Evolutionary conservation across 2,329 filamentous ascomycete genomes (phyloP).

Genomic region (Aspergillus quadrilineatus): DNA sequence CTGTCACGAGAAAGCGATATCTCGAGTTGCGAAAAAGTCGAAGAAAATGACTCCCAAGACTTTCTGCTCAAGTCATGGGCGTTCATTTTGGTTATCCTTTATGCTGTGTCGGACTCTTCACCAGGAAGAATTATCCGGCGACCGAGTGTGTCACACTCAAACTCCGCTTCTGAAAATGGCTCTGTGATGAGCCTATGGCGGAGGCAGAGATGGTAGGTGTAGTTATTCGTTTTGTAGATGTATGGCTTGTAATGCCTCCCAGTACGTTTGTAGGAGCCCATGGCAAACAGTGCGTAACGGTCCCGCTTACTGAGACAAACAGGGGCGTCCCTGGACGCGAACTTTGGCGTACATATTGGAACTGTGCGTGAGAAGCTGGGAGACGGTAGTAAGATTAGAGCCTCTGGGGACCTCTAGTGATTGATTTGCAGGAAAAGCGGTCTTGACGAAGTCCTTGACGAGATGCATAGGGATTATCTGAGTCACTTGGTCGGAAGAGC

Average conservation of each 20-base stretch:
- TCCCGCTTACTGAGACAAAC: conserved; percentile 30
- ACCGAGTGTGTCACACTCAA: not conserved
- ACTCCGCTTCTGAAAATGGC: not conserved
- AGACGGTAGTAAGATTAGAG: conserved; percentile 4
- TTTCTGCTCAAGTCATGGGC: conserved; percentile 26
- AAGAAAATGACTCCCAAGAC: conserved; percentile 41
- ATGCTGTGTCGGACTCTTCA: not conserved
- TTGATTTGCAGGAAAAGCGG: conserved; percentile 11
- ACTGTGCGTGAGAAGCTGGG: conserved; percentile 16
- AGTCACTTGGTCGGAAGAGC: not conserved
- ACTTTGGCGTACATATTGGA: conserved; percentile 27
- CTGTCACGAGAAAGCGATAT: conserved; percentile 41
- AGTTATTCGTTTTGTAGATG: conserved; percentile 14
- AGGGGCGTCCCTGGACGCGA: conserved; percentile 25
- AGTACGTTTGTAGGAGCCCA: conserved; percentile 30
- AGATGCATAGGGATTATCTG: conserved; percentile 16
- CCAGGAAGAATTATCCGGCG: not conserved
- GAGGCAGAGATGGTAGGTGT: conserved; percentile 10
- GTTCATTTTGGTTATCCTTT: conserved; percentile 26
- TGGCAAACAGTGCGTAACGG: conserved; percentile 27
- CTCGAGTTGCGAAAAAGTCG: conserved; percentile 37
- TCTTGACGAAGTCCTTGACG: conserved; percentile 14
- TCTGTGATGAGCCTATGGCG: not conserved
- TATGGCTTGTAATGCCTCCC: conserved; percentile 35
- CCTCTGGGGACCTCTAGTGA: conserved; percentile 2